Percentiles rank a stretch among this genome's conserved stretches.
These are phyloP conservation scores for Nemania sp. DNA, from an alignment of 2,329 filamentous ascomycete species.

Conservation along the genomic window DNA sequence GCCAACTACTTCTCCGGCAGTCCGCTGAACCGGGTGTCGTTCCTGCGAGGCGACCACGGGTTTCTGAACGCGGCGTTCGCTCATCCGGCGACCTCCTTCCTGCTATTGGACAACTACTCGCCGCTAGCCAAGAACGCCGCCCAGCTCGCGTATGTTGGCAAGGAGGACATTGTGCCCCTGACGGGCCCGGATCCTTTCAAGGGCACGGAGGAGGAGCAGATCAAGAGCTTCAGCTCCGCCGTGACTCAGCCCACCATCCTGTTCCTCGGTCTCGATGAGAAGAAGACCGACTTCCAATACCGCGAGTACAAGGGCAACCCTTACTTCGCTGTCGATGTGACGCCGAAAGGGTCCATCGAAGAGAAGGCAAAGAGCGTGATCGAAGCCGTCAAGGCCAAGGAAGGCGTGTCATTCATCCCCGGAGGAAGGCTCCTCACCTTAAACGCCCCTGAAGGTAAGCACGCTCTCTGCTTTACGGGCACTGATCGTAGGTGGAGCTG, in stretches of 20 bases:
- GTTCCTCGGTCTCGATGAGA: constrained; percentile 83
- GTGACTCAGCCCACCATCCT: constrained; percentile 71
- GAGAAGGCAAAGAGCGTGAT: constrained; percentile 67
- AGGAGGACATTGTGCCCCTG: constrained; percentile 70
- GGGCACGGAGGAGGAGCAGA: constrained; percentile 71
- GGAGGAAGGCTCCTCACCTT: constrained; percentile 54
- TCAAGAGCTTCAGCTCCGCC: constrained; percentile 75
- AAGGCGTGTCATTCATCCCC: constrained; percentile 67
- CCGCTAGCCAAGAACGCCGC: constrained; percentile 68
- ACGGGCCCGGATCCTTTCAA: constrained; percentile 74
- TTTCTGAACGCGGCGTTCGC: constrained; percentile 72
- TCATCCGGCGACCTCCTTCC: constrained; percentile 69
- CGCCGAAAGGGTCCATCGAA: constrained; percentile 67
- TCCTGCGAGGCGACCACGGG: constrained; percentile 70
- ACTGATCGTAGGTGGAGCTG: background rate
- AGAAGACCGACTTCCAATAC: constrained; percentile 57
- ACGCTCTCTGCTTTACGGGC: background rate
- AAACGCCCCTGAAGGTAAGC: constrained; percentile 52
- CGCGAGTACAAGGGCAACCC: constrained; percentile 78
- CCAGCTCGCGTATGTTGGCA: constrained; percentile 69
- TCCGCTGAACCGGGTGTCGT: constrained; percentile 78
- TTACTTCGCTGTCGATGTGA: constrained; percentile 89
- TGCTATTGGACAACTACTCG: constrained; percentile 78
- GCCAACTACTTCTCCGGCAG: constrained; percentile 84
- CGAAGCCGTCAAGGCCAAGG: constrained; percentile 58